Base-by-base conservation (phyloP, 2,329 filamentous ascomycete genomes). In the Escovopsis sp. region DNA sequence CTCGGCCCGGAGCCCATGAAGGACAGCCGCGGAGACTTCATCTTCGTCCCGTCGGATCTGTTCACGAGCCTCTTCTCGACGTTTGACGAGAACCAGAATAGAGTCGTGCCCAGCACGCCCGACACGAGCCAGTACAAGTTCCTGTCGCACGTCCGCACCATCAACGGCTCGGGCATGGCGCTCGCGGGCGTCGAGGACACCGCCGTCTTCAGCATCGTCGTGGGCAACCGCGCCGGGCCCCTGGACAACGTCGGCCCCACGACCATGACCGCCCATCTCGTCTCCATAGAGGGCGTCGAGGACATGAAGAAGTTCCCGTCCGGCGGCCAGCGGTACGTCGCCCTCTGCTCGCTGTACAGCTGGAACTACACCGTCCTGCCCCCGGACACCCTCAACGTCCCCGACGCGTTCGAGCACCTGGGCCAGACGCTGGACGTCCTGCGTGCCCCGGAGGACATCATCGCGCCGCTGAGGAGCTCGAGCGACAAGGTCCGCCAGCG, bases 281-380 rank as follows among this genome's bases (percentile, higher is more conserved):
- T 67, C 3, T 59, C 54, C 0, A 53, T 68, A 6, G 60, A 66
- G 40, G 52, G 54, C 3, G 44, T 64, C 1, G 58, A 60, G 35
- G 39, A 43, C 5, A 57, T 59, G 46, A 36, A n/a, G 20, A 37
- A n/a, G 0, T 53, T 45, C n/a, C 50, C 52, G 0, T 5, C 9
- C 1, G 16, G 43, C 3, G 34, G 41, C 2, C 32, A 43, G 3
- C 37, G 49, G 2, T 48, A 46, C 10, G 56, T 66, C 7, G 59
- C 48, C 0, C 43, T 69, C 7, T 52, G 54, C 20, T 63, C 59
- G 0, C 45, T 69, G 0, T 45, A 61, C 37, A 61, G 56, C 37
- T 70, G 66, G 66, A 54, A 50, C 6, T 67, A 68, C 40, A 61
- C 55, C 0, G 47, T 50, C 4, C 38, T 60, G 1, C 64, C 65